Evolutionary conservation across 768 basidiomycete genomes (phyloP).

Genomic region (Leccinum imitatum): DNA sequence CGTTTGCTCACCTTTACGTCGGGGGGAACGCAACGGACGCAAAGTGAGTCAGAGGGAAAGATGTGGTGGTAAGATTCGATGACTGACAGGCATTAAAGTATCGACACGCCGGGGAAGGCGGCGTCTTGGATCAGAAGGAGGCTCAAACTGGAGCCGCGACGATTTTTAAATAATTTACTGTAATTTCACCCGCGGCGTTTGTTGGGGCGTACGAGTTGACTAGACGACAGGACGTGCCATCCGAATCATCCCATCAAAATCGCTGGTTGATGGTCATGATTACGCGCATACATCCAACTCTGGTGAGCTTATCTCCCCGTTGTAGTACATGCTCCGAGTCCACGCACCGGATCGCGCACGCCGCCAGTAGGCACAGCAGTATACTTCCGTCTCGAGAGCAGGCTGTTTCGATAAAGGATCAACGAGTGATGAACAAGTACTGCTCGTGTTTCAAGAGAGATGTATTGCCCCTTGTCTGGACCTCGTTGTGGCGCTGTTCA

Average conservation of each 20-base stretch:
- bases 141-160: neutral
- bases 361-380: neutral
- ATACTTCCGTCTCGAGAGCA: neutral
- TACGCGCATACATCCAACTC: neutral
- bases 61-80: neutral
- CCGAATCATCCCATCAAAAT: neutral
- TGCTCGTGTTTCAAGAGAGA: neutral
- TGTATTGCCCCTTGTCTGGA: neutral
- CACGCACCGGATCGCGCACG: neutral
- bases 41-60: neutral
- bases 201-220: neutral
- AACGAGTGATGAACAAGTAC: neutral
- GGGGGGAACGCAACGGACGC: neutral
- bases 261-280: neutral
- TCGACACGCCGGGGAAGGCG: neutral
- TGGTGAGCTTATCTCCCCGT: neutral
- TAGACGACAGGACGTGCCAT: neutral
- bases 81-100: conserved; percentile 1
- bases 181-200: neutral
- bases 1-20: neutral
- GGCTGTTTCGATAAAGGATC: neutral
- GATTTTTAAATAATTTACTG: neutral
- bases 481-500: neutral
- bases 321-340: neutral
- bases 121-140: neutral